Evolutionary conservation across 768 basidiomycete genomes (phyloP), one percentile per base, ranked within the genome.

Genomic region (Cystofilobasidium macerans): DNA sequence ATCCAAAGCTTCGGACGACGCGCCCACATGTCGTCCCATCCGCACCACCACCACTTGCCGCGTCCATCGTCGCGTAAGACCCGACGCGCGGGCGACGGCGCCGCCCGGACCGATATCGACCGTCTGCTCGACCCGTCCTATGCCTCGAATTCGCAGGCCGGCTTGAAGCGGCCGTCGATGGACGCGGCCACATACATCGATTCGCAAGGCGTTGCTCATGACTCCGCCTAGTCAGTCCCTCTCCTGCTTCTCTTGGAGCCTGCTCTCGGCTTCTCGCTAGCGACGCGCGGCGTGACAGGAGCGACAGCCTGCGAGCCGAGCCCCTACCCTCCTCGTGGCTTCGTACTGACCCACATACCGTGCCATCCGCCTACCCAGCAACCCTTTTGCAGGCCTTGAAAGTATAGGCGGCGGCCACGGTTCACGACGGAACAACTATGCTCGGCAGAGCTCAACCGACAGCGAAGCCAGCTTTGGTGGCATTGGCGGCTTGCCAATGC

Each of bases 91-190:
- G 30, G 11, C 9, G n/a, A 56, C 8, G 58, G 40, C 8, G 57
- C 24, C 3, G 57, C 26, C 24, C 56, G 57, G 45, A 38, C 64
- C 20, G 64, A 65, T 20, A 54, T 65, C 20, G 64, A 65, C 35
- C 40, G 64, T 1, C 35, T 65, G 24, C 64, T 65, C 26, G 42
- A 65, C 42, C 64, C 64, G 11, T 65, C 64, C 20, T 65, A 65
- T 57, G 57, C 64, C 9, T 58, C 56, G 22, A 28, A 47, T 20
- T 65, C 64, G 38, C 58, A 60, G 38, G 26, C 35, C 24, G 58
- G 43, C 9, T 57, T 65, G 57, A 57, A 57, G 42, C 38, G 58
- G 32, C 33, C 40, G 18, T 59, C 58, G 45, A 59, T 42, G 26
- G 64, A 65, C 18, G 57, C 42, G 1, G 43, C 64, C 33, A 65